Evolutionary conservation across 2,329 filamentous ascomycete genomes (phyloP).

Genomic region (Fusarium proliferatum): DNA sequence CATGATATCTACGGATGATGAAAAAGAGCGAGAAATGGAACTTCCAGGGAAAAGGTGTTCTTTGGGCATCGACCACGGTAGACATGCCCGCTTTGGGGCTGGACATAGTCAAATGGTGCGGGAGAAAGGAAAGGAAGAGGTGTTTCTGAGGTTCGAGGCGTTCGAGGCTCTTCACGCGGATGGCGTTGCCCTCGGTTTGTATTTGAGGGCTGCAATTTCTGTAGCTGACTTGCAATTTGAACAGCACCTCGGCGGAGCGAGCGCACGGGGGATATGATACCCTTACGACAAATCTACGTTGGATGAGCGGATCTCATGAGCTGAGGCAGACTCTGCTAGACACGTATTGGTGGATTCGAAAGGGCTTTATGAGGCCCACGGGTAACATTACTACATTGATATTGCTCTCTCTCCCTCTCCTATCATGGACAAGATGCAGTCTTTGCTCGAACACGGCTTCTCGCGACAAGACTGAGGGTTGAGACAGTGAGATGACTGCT

Average conservation of each 20-base stretch:
- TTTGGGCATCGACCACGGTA: conserved; percentile 43
- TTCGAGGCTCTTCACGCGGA: conserved; percentile 43
- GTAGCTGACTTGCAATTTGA: conserved; percentile 42
- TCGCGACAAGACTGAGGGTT: conserved; percentile 26
- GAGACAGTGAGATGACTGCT: conserved; percentile 25
- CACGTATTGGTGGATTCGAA: conserved; percentile 35
- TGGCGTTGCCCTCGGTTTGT: conserved; percentile 41
- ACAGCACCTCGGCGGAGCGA: conserved; percentile 40
- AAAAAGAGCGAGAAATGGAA: conserved; percentile 43
- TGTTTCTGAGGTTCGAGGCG: conserved; percentile 40
- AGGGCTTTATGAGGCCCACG: conserved; percentile 18
- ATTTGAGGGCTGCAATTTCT: conserved; percentile 45
- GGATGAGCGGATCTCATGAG: conserved; percentile 48
- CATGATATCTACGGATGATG: conserved; percentile 46
- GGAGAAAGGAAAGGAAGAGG: conserved; percentile 31
- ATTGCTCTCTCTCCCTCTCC: conserved; percentile 24
- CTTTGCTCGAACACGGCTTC: conserved; percentile 22
- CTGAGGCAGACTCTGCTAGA: conserved; percentile 42
- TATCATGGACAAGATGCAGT: conserved; percentile 11
- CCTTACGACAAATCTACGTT: conserved; percentile 51
- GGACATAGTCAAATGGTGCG: conserved; percentile 36
- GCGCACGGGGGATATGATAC: conserved; percentile 49
- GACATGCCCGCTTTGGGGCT: conserved; percentile 42
- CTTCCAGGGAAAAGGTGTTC: conserved; percentile 39
- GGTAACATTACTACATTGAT: conserved; percentile 27